Conservation (phyloP, 768 basidiomycete genomes). For the Hypsizygus marmoreus region DNA sequence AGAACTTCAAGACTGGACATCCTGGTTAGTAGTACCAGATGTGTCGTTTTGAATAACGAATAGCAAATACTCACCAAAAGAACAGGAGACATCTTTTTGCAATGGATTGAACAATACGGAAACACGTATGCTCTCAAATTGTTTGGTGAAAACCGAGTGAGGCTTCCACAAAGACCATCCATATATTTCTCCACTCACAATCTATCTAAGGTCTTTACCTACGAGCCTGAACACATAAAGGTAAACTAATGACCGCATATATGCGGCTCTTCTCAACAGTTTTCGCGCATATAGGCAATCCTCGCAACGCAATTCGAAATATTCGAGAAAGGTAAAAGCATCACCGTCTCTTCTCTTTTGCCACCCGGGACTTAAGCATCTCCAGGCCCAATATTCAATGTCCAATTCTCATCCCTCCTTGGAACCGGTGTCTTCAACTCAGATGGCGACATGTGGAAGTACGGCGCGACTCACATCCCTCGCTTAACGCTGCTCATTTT, state of each 20-base stretch:
- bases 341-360: slow-evolving; percentile 9
- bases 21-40: slow-evolving; percentile 21
- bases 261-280: neutral
- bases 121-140: too few species aligned
- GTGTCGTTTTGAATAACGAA: too few species aligned
- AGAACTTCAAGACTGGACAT: slow-evolving; percentile 25
- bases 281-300: slow-evolving; percentile 21
- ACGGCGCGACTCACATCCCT: slow-evolving; percentile 2
- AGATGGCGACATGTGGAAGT: slow-evolving; percentile 66
- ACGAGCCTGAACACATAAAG: slow-evolving; percentile 45
- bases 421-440: slow-evolving; percentile 65
- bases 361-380: too few species aligned
- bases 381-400: slow-evolving; percentile 18
- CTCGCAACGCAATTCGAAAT: slow-evolving; percentile 39
- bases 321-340: slow-evolving; percentile 32
- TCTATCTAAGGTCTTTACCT: slow-evolving; percentile 40
- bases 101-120: too few species aligned
- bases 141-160: too few species aligned
- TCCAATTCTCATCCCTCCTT: slow-evolving; percentile 33
- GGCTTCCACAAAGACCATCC: too few species aligned
- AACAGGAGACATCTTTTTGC: too few species aligned
- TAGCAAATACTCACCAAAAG: too few species aligned
- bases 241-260: neutral
- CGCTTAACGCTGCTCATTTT: too few species aligned
- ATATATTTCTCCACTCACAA: too few species aligned